Base-by-base conservation (phyloP, 2,329 filamentous ascomycete genomes). In the Chrysosporium keratinophilum region DNA sequence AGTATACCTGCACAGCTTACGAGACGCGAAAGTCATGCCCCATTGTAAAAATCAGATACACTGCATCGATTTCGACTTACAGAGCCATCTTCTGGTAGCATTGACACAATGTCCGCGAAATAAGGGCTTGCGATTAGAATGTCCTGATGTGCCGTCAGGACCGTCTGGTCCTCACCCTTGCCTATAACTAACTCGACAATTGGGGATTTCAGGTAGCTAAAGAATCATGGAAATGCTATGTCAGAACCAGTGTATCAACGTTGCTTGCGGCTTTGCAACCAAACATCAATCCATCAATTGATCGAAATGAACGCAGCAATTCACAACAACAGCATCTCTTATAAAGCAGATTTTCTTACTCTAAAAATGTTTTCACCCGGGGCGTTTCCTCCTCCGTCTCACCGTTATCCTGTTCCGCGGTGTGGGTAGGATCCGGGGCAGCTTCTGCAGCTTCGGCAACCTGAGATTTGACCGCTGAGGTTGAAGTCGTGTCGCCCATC, bases 61-160 rank as follows among this genome's bases (percentile, higher is more conserved):
- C 2, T 10, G 47, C 37, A 12, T 17, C 14, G 12, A 11, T 11
- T 17, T 35, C 17, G 9, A 41, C 54, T 58, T 70, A 86, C 84
- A 55, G 76, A 78, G 46, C 77, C 77, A 50, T 81, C 78, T 33
- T 80, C 76, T 45, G 74, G 74, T 63, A 89, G 85, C 48, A 77
- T 69, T 10, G 77, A 74, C 64, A 83, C 82, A 5, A 78, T 74
- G 19, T 82, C 78, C 10, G 76, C 74, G 65, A 96, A 88, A 68
- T 78, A 89, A 0, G 88, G 87, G 42, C 87, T 91, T 66, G 83
- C 78, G 10, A 73, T 65, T 35, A 97, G 76, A 23, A 96, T 77
- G 2, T 76, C 83, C 71, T 95, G 85, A 68, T 96, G 90, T 5
- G 88, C 88, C 20, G 81, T 83, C 55, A 96, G 77, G 33, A 82